A percentile compares a stretch with the other conserved stretches of the same genome.
Conservation (phyloP, 768 basidiomycete species). For the Trametes cinnabarina region DNA sequence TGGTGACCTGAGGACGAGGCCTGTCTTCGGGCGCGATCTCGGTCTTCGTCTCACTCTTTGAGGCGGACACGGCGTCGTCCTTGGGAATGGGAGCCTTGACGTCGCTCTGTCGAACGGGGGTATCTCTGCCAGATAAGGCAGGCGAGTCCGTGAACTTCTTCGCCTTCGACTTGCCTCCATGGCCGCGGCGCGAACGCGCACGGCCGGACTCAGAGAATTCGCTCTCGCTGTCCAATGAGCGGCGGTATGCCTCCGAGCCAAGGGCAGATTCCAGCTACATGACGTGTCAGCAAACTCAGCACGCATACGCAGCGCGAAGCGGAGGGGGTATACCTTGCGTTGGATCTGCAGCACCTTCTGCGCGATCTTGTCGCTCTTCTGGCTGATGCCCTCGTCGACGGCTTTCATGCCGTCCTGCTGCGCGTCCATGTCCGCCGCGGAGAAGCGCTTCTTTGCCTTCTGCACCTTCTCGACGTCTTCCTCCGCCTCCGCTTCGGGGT, state of each 20-base stretch:
- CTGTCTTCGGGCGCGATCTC: slow-evolving; percentile 15
- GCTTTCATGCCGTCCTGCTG: slow-evolving; percentile 79
- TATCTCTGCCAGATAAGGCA: slow-evolving; percentile 12
- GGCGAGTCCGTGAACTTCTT: slow-evolving; percentile 19
- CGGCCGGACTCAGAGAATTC: slow-evolving; percentile 26
- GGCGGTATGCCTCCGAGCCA: slow-evolving; percentile 52
- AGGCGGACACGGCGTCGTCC: background rate
- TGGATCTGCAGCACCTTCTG: slow-evolving; percentile 88
- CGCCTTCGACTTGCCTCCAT: slow-evolving; percentile 10
- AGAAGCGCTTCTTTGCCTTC: slow-evolving; percentile 74
- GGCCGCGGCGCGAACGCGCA: slow-evolving; percentile 13
- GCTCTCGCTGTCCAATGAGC: slow-evolving; percentile 46
- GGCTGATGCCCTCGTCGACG: slow-evolving; percentile 82
- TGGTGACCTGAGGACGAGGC: slow-evolving; percentile 12
- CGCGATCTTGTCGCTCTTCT: slow-evolving; percentile 83
- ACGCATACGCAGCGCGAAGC: background rate
- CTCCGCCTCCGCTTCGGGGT: slow-evolving; percentile 50
- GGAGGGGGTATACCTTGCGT: slow-evolving; percentile 62
- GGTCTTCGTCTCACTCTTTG: slow-evolving; percentile 16
- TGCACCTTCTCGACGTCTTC: slow-evolving; percentile 29
- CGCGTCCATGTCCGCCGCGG: slow-evolving; percentile 60
- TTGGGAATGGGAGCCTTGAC: slow-evolving; percentile 1
- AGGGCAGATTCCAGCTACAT: slow-evolving; percentile 73
- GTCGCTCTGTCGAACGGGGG: slow-evolving; percentile 8
- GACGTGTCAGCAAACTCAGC: slow-evolving; percentile 1